Conservation (phyloP, 1,284 basidiomycete species). For the Cryptococcus sp. region DNA sequence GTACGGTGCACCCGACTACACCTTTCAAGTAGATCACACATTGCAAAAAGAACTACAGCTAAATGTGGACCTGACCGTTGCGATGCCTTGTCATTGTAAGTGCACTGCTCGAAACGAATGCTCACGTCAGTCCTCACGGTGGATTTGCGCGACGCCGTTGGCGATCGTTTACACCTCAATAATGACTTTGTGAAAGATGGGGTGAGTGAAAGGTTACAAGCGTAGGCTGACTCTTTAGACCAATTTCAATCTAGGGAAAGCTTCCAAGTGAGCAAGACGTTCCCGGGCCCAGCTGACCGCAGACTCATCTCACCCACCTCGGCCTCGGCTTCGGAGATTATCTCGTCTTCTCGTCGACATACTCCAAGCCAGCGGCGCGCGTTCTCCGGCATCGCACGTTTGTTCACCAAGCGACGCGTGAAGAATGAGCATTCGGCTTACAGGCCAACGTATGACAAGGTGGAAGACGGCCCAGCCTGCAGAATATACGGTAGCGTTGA, state of each 20-base stretch:
- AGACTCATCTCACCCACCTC: slow-evolving; percentile 20
- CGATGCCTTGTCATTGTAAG: slow-evolving; percentile 89
- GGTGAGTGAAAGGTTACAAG: slow-evolving; percentile 55
- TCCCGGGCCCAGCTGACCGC: neutral
- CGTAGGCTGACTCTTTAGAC: slow-evolving; percentile 57
- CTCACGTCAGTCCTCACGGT: slow-evolving; percentile 69
- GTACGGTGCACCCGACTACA: slow-evolving; percentile 85
- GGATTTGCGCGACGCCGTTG: slow-evolving; percentile 87
- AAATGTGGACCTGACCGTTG: slow-evolving; percentile 87
- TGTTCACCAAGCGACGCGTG: slow-evolving; percentile 48
- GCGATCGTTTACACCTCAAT: slow-evolving; percentile 84
- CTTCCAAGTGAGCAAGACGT: slow-evolving; percentile 62
- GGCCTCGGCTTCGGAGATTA: slow-evolving; percentile 46
- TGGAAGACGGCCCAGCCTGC: slow-evolving; percentile 70
- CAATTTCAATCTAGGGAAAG: slow-evolving; percentile 79
- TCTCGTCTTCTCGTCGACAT: slow-evolving; percentile 37
- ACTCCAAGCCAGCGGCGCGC: slow-evolving; percentile 45
- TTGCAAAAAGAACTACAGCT: slow-evolving; percentile 68
- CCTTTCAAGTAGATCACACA: slow-evolving; percentile 77
- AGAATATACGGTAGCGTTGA: slow-evolving; percentile 80
- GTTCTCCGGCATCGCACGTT: slow-evolving; percentile 42
- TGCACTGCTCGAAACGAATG: slow-evolving; percentile 25
- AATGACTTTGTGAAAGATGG: slow-evolving; percentile 84
- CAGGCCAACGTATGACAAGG: slow-evolving; percentile 70
- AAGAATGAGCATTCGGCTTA: slow-evolving; percentile 57